Conservation (phyloP, 345 rosid species). For the Camelina sativa region DNA sequence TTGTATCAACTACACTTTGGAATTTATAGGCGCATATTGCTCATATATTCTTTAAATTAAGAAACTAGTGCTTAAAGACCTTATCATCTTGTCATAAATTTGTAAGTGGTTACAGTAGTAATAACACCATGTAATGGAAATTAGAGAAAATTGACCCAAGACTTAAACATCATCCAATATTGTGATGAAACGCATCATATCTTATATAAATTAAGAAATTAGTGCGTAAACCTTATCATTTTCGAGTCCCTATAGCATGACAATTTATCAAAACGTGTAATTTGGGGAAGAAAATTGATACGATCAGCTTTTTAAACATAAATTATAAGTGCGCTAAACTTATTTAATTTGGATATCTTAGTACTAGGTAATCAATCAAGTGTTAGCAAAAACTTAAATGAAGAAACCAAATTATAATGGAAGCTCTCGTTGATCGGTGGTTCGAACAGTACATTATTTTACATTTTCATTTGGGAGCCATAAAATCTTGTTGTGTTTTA, state of each 20-base stretch:
- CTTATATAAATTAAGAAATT: background rate
- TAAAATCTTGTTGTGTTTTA: too few relatives aligned
- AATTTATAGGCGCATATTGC: slow-evolving; percentile 26
- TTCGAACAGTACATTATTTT: too few relatives aligned
- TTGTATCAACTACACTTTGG: background rate
- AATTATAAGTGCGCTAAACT: too few relatives aligned
- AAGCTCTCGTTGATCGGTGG: too few relatives aligned
- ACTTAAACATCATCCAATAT: background rate
- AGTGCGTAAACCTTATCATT: background rate
- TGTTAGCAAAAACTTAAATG: too few relatives aligned
- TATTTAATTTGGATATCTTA: too few relatives aligned
- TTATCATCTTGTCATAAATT: background rate
- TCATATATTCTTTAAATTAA: background rate
- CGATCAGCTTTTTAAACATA: too few relatives aligned
- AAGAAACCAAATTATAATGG: too few relatives aligned
- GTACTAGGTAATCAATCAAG: too few relatives aligned
- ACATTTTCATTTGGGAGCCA: too few relatives aligned
- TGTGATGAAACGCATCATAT: background rate
- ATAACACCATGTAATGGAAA: background rate
- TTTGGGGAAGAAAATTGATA: background rate
- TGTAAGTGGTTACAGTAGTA: background rate
- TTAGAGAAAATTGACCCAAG: slow-evolving; percentile 19
- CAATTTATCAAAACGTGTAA: background rate
- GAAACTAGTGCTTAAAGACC: slow-evolving; percentile 1
- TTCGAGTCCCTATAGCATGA: background rate